Base-by-base conservation (phyloP, 139 green algal species). In the Coelastrella sp. region DNA sequence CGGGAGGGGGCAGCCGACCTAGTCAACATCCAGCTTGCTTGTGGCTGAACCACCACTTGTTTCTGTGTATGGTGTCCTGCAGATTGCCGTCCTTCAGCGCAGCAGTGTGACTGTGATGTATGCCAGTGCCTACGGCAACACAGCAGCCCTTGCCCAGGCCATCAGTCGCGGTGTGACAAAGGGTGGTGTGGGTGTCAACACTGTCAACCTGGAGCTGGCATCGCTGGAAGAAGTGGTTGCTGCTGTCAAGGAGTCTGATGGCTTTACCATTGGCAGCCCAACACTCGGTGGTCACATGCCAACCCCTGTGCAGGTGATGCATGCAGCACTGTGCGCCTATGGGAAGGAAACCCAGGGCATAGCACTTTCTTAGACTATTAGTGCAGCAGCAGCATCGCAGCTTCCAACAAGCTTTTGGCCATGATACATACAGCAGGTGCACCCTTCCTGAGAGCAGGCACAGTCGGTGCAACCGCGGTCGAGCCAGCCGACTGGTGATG, bases 211-310 rank as follows among this genome's bases (percentile, higher is more conserved):
- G 75, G 98, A 99, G 96, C 56, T 94, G 54, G 88, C 64, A 0
- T 89, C 79, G 3, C 73, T 94, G 23, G 96, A 98, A 4, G 96
- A 98, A 90, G 94, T 99, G 23, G 80, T 92, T 66, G 82, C 90
- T 16, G 90, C 94, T 4, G 89, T 99, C n/a, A 84, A 92, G 61
- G 71, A 90, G 1, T 91, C 90, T 32, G 89, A 94, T 22, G 98
- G 97, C 3, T 99, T 99, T 90, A 95, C 97, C 10, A 95, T 99
- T n/a, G 98, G 98, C 78, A 96, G 91, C 87, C 98, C 98, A 57
- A 99, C 98, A 3, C 94, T 99, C 58, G 98, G 96, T 6, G 98
- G 98, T 14, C 97, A 99, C 94, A 98, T 99, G 96, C 98, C 98
- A 80, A 99, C 98, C 16, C 98, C 97, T 83, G 96, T 99, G 65